These are phyloP conservation scores for Ogataea allantospora DNA, from an alignment of 805 yeast species.

Conservation along the genomic window DNA sequence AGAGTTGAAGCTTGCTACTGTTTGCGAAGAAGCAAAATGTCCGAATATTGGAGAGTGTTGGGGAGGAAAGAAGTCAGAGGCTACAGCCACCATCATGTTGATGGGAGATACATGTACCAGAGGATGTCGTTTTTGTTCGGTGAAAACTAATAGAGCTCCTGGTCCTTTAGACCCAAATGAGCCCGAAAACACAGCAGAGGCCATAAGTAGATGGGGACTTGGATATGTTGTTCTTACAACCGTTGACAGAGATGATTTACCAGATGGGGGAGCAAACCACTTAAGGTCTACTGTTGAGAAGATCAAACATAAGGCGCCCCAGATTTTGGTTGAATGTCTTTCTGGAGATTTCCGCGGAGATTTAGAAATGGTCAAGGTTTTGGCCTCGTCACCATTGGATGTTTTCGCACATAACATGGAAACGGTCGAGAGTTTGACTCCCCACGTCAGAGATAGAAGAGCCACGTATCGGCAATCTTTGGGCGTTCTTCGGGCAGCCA, in stretches of 20 bases:
- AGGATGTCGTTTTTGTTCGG: conserved; percentile 98
- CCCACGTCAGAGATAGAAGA: conserved; percentile 92
- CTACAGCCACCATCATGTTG: conserved; percentile 96
- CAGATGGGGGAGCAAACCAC: conserved; percentile 92
- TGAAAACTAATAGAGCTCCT: conserved; percentile 87
- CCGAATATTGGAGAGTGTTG: conserved; percentile 99
- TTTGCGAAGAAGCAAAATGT: conserved; percentile 98
- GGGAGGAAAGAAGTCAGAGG: conserved; percentile 95
- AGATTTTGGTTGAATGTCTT: conserved; percentile 86
- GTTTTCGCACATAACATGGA: conserved; percentile 97
- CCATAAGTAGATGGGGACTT: conserved; percentile 95
- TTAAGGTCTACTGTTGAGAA: conserved; percentile 81
- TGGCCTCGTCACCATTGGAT: conserved; percentile 86
- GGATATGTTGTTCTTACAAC: conserved; percentile 97
- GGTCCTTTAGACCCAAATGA: conserved; percentile 90
- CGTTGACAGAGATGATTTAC: conserved; percentile 92
- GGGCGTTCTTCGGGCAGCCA: conserved; percentile 76
- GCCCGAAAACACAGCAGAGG: conserved; percentile 97
- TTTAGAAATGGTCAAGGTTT: conserved; percentile 68
- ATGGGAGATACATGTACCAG: conserved; percentile 98
- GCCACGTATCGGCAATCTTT: conserved; percentile 92
- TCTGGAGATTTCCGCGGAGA: conserved; percentile 97
- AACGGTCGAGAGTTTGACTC: conserved; percentile 93
- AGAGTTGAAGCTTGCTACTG: conserved; percentile 88
- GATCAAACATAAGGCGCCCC: conserved; percentile 86